Base-by-base conservation (phyloP, 192 early-diverging fungal genomes). In the Coemansia sp. region DNA sequence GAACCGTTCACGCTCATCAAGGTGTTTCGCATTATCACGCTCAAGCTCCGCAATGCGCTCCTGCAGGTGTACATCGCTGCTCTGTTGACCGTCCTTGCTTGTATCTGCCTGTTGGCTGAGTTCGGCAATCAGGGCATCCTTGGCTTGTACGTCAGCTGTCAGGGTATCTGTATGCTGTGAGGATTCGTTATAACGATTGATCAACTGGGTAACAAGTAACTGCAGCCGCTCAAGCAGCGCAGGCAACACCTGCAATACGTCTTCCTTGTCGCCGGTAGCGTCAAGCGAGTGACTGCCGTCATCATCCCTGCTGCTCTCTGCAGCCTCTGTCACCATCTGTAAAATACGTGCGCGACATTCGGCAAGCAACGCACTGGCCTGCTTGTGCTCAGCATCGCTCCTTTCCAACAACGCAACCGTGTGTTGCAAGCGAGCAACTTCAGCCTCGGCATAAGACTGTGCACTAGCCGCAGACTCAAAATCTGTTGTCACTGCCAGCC, bases 41-140 rank as follows among this genome's bases (percentile, higher is more conserved):
- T 84, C 87, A 23, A 86, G 83, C 72, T 88, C 87, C 2, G 80
- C 74, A 15, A 88, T 76, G 49, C 79, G 85, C 17, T 73, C 67
- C 55, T 85, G n/a, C 9, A 25, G 52, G 54, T 41, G 39, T 15
- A 15, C 39, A 41, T 41, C 39, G 39, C 14, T 15, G 14, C 9
- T 3, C 39, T 41, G 39, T 1, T 15, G 11, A 11, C 14, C 39
- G 0, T 41, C 9, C 39, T 41, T 41, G 39, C 39, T 41, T n/a
- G 15, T 23, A 21, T 32, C 41, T 2, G 65, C 15, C 52, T 58
- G 38, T 2, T 11, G 23, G 27, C 51, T 50, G 3, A 65, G 57
- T 21, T 64, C 57, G 2, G 60, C 17, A 57, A 66, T 56, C 11
- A 12, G 59, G 11, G 22, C 39, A 12, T 57, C 62, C 25, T 64